Evolutionary conservation across 371 early-diverging fungal genomes (phyloP).

Genomic region (Saksenaea oblongispora): DNA sequence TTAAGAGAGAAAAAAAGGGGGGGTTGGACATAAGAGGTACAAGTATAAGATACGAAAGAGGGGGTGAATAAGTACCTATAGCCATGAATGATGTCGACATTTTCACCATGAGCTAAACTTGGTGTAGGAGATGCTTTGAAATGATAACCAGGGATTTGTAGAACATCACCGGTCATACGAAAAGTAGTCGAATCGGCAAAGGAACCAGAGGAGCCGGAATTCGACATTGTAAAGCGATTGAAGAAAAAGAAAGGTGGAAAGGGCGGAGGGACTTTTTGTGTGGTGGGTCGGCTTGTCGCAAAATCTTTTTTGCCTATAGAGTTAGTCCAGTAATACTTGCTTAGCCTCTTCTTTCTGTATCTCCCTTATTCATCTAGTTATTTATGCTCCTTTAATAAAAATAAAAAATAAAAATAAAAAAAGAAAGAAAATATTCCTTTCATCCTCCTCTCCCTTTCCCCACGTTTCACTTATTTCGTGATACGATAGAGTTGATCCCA

Average conservation of each 20-base stretch:
- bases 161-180: conserved; percentile 18
- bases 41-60: not conserved
- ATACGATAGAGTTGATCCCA: not conserved
- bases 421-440: no score
- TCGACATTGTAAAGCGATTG: conserved; percentile 20
- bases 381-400: not conserved
- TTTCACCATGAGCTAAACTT: conserved; percentile 39
- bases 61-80: conserved; percentile 27
- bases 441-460: not conserved
- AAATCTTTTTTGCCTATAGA: not conserved
- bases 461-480: not conserved
- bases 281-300: not conserved
- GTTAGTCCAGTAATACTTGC: not conserved
- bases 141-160: conserved; percentile 48
- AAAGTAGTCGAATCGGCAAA: conserved; percentile 30
- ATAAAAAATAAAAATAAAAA: not conserved
- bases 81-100: conserved; percentile 39
- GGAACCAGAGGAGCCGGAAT: conserved; percentile 39
- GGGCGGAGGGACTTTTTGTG: not conserved
- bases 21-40: not conserved
- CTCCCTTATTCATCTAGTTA: not conserved
- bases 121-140: conserved; percentile 35
- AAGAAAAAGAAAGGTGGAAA: not conserved
- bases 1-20: not conserved
- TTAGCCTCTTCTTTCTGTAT: not conserved